Conservation (phyloP, 345 rosid species). For the Linum usitatissimum region DNA sequence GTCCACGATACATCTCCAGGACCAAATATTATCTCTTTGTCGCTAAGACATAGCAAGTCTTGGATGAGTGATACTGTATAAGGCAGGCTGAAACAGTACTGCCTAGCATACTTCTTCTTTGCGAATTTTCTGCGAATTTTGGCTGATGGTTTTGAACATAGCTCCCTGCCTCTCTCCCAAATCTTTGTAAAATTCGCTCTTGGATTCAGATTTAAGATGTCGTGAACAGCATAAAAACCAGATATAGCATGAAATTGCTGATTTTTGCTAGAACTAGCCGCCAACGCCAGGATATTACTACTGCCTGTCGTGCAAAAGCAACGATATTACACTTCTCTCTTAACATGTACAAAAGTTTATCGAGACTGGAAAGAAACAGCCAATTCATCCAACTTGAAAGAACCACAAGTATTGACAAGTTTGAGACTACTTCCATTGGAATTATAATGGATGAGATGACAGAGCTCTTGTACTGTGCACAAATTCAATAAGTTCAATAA, state of each 20-base stretch:
- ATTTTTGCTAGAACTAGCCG: constrained; percentile 9
- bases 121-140: constrained; percentile 12
- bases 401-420: too few species aligned
- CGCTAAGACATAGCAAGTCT: constrained; percentile 28
- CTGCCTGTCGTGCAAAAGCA: constrained; percentile 23
- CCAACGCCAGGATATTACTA: constrained; percentile 20
- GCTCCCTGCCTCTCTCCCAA: constrained; percentile 33
- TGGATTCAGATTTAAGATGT: constrained; percentile 26
- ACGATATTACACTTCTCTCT: too few species aligned
- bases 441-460: too few species aligned
- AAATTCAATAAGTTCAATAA: too few species aligned
- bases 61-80: constrained; percentile 37
- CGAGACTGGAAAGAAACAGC: too few species aligned
- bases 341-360: too few species aligned
- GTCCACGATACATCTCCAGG: constrained; percentile 61
- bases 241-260: constrained; percentile 43
- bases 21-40: constrained; percentile 34
- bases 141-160: constrained; percentile 32
- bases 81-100: constrained; percentile 37
- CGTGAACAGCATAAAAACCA: constrained; percentile 40
- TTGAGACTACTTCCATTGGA: too few species aligned
- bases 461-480: too few species aligned
- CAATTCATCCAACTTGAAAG: too few species aligned
- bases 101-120: constrained; percentile 19
- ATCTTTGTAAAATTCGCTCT: constrained; percentile 30